Evolutionary conservation across 73 alveolate species (phyloP).

Genomic region (Durusdinium trenchii): DNA sequence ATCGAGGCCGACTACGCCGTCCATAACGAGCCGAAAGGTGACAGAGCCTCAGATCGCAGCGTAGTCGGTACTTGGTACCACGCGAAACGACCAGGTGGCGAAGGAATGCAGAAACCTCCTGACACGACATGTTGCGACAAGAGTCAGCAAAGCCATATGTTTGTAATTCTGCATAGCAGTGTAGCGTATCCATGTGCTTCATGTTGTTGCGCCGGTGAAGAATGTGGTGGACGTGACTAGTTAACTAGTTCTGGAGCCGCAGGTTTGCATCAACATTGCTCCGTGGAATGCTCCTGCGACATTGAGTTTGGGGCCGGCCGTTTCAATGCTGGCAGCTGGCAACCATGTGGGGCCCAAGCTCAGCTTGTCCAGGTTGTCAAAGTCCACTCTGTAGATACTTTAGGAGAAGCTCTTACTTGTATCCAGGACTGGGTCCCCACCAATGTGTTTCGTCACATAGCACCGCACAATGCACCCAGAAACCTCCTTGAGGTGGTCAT

Average conservation of each 20-base stretch:
- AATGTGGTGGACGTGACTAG: background rate
- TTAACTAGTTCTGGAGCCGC: background rate
- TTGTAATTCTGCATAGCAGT: no score
- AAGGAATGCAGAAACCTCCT: no score
- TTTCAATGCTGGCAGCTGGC: slow-evolving; percentile 95
- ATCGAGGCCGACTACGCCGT: slow-evolving; percentile 50
- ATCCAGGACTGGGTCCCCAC: no score
- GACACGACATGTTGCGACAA: no score
- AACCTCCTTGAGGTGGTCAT: slow-evolving; percentile 22
- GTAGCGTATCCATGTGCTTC: no score
- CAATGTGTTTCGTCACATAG: background rate
- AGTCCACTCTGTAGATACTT: no score
- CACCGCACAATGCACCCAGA: background rate
- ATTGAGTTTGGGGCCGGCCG: slow-evolving; percentile 32
- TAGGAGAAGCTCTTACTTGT: no score
- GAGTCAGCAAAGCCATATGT: no score
- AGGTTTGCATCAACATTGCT: slow-evolving; percentile 84
- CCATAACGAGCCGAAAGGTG: slow-evolving; percentile 80
- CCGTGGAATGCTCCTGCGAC: slow-evolving; percentile 96
- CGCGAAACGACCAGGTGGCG: no score
- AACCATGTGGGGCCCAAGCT: slow-evolving; percentile 31
- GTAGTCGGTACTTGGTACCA: background rate
- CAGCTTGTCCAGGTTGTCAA: background rate
- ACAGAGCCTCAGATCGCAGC: background rate
- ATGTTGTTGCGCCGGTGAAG: background rate